Conservation (phyloP, 768 basidiomycete genomes). For the Lentinula boryana region DNA sequence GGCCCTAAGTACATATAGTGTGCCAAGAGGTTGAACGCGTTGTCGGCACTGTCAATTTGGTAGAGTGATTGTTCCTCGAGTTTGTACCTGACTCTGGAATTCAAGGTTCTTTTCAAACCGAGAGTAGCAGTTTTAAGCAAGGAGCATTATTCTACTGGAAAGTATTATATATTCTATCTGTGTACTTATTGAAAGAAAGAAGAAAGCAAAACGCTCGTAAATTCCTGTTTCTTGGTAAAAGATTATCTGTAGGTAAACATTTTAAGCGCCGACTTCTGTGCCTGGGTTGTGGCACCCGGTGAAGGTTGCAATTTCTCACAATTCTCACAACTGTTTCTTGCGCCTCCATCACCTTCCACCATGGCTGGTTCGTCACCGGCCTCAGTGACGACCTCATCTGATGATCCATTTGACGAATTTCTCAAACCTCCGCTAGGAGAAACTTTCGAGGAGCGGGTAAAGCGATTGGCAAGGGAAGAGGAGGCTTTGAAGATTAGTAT, state of each 20-base stretch:
- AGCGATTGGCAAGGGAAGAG: conserved; percentile 55
- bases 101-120: too few relatives aligned
- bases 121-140: too few relatives aligned
- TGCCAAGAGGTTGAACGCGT: too few relatives aligned
- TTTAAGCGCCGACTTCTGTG: background rate
- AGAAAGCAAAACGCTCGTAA: too few relatives aligned
- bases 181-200: too few relatives aligned
- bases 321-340: conserved; percentile 6
- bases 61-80: background rate
- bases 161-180: too few relatives aligned
- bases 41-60: background rate
- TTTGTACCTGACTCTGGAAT: background rate
- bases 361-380: conserved; percentile 5
- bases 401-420: conserved; percentile 63
- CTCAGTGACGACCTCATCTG: conserved; percentile 10
- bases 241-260: background rate
- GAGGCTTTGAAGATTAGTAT: conserved; percentile 60
- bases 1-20: too few relatives aligned
- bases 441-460: conserved; percentile 47
- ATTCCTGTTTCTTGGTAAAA: too few relatives aligned
- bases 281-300: background rate
- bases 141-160: too few relatives aligned
- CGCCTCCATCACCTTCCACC: background rate
- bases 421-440: conserved; percentile 67
- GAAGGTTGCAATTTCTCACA: background rate